Base-by-base conservation (phyloP, 768 basidiomycete species). In the Dentipellis sp. region DNA sequence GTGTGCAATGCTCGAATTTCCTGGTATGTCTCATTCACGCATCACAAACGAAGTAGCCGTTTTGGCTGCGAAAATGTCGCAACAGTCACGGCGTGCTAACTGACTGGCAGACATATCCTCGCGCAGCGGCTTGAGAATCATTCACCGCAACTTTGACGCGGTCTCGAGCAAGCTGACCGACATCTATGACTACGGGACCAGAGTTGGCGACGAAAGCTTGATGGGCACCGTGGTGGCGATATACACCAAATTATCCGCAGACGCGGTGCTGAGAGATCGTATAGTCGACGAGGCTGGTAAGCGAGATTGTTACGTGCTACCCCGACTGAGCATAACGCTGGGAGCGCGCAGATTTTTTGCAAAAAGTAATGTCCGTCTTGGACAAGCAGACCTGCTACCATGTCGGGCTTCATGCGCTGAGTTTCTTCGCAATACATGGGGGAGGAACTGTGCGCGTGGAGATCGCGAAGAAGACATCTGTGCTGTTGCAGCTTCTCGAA, bases 241-340 rank as follows among this genome's bases (percentile, higher is more conserved):
- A 50, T 84, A 78, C 59, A 76, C 82, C 14, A 81, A 80, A 62
- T 81, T 86, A 79, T 83, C 75, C 34, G 74, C 72, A 0, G 84
- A 85, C 64, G 72, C 80, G 2, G 70, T 85, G 38, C 66, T 85
- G 55, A 72, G 85, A n/a, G 77, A 84, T 66, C 79, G 80, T 57
- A 69, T 86, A 12, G 77, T 82, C 60, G 70, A 76, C 37, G 75
- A 75, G 72, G 46, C 54, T 10, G 84, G 84, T 83, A 54, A 4
- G 59, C 48, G 11, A 29, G 22, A 12, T 14, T 37, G 29, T 29
- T 29, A 3, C 3, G 29, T 29, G 29, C 6, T 29, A 29, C 6
- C 29, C 6, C 29, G 29, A 29, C 29, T 6, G 29, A 3, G 29
- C 29, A 29, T 29, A 6, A 29, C 29, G 3, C 29, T 3, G 29